Base-by-base conservation (phyloP, 164 flowering plant species). In the Dillenia suffruticosa region DNA sequence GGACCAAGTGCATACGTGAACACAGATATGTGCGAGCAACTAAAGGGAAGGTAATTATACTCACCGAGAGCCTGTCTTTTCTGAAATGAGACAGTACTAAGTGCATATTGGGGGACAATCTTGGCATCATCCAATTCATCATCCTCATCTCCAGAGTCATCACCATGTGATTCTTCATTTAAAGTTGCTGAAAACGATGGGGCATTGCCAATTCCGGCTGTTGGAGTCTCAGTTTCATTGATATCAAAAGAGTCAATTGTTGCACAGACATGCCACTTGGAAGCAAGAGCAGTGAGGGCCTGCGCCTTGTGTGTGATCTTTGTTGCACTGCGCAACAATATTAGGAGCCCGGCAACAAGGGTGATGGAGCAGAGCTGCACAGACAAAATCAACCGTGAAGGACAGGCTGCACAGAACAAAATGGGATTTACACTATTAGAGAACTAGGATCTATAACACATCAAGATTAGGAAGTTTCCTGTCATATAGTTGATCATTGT, bases 301-400 rank as follows among this genome's bases (percentile, higher is more conserved):
- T 85, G 98, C 9, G 94, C 98, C 72, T 87, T 88, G 76, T 93
- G 98, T 1, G 98, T 93, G 66, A 93, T 90, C 73, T 85, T 86
- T 2, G 96, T 79, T 16, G 97, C 97, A 61, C 98, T 87, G 7
- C 96, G 70, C 57, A 93, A 43, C 53, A 85, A 49, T 54, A 93
- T 84, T 54, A 75, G 54, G 7, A 93, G 77, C 24, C 83, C 97
- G 0, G 90, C 76, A 22, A 89, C 73, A 26, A 90, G 79, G 8
- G 89, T 86, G 49, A 88, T 64, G 0, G 94, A 90, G 72, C 96
- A 87, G 9, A 92, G 76, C 98, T 92, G 88, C 77, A n/a, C 57
- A 59, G 0, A 46, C 53, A 62, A 51, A 19, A 19, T 19, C 22
- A 19, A 19, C 22, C 22, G 22, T 19, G 1, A 19, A 19, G 22